Evolutionary conservation across 2,329 filamentous ascomycete species (phyloP).

Genomic region (Fusarium phyllophilum): DNA sequence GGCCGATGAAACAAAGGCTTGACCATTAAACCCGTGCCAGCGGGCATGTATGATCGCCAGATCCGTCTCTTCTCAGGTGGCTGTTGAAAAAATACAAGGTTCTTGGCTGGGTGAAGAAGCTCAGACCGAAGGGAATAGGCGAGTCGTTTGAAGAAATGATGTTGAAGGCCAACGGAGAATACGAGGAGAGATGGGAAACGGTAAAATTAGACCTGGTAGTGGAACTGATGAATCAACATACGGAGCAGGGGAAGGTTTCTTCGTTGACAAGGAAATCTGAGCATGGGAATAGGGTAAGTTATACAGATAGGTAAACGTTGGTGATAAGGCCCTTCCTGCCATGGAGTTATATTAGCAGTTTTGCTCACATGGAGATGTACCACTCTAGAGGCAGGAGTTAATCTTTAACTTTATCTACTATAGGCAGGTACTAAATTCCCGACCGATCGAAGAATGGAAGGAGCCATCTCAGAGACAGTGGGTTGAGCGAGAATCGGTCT

Average conservation of each 20-base stretch:
- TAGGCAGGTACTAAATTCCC: background rate
- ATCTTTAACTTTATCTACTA: slow-evolving; percentile 27
- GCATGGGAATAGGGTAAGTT: background rate
- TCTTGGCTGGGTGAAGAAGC: background rate
- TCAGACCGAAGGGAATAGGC: slow-evolving; percentile 9
- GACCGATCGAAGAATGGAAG: background rate
- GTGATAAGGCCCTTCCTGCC: background rate
- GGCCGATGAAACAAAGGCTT: slow-evolving; percentile 36
- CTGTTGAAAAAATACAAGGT: slow-evolving; percentile 14
- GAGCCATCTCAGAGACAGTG: background rate
- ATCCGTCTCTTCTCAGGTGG: slow-evolving; percentile 30
- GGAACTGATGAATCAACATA: slow-evolving; percentile 7
- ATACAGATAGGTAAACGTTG: background rate
- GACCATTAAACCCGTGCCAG: slow-evolving; percentile 15
- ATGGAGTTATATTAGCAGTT: background rate
- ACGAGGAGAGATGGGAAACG: background rate
- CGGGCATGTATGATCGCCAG: slow-evolving; percentile 32
- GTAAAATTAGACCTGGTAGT: slow-evolving; percentile 2
- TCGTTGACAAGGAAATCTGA: background rate
- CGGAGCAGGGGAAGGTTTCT: background rate
- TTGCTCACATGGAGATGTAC: background rate
- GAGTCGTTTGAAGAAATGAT: background rate
- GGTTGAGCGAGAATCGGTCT: background rate
- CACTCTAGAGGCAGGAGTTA: slow-evolving; percentile 12
- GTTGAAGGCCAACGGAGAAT: slow-evolving; percentile 7